Evolutionary conservation across 2,329 filamentous ascomycete genomes (phyloP), one percentile per base, ranked within the genome.

Genomic region (Pseudogymnoascus sp.): DNA sequence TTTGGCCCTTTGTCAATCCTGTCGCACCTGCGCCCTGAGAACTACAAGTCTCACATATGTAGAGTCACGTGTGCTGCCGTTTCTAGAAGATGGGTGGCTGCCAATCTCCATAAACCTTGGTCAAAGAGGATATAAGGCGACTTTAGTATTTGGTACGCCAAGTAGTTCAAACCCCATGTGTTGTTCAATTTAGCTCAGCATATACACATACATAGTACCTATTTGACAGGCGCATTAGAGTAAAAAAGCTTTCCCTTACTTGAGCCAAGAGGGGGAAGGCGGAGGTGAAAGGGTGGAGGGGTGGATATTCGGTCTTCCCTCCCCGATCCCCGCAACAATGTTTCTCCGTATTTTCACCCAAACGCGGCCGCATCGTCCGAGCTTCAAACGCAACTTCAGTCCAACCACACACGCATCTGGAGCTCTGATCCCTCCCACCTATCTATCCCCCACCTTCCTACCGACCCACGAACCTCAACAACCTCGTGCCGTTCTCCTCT

Each of bases 1-100:
- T 60, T 60, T 60, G 16, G 21, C 16, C n/a, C 31, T 60, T 60
- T 60, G 31, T 35, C 3, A 59, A 59, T 59, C 25, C 53, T 59
- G 21, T 37, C 28, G 28, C 53, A 21, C 53, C 53, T 59, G 53
- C 28, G 28, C 53, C 53, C 28, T 59, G 25, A 21, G 28, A 59
- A 35, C 28, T 59, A 35, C 35, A 37, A 59, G 31, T 59, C 28
- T 38, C 56, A 37, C 31, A 59, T 37, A n/a, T 21, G 53, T 37
- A 16, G 16, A 59, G 35, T 16, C 28, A 59, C 25, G 28, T 35
- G 28, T 59, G 18, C 5, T 59, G 14, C 31, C 31, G 31, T 59
- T 35, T 31, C 50, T 16, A 35, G 50, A 31, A 59, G 7, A 59
- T 44, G 42, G 42, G 42, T 47, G 33, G 28, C 8, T 59, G 28